Conservation (phyloP, 106 monocot genomes). For the Phalaenopsis aphrodite region DNA sequence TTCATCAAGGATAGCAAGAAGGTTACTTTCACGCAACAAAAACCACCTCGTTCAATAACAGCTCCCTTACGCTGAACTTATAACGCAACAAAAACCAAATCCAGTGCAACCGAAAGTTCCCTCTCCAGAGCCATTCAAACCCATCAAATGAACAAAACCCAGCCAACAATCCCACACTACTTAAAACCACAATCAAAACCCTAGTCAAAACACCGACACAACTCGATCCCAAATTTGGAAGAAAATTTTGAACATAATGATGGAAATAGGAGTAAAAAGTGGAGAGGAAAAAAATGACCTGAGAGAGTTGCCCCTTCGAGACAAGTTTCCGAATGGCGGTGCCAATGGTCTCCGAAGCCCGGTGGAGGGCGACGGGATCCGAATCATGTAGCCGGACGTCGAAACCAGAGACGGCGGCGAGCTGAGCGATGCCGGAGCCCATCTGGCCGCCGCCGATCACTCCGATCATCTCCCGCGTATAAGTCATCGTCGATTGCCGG, state of each 20-base stretch:
- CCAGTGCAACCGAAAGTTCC: neutral
- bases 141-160: neutral
- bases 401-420: slow-evolving; percentile 68
- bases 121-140: neutral
- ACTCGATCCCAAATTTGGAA: neutral
- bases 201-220: neutral
- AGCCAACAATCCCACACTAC: neutral
- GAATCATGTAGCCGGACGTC: slow-evolving; percentile 56
- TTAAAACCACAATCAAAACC: neutral
- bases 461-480: slow-evolving; percentile 25
- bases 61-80: no score
- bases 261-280: neutral
- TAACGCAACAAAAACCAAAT: neutral
- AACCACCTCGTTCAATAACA: no score
- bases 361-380: slow-evolving; percentile 45
- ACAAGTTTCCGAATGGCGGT: slow-evolving; percentile 46
- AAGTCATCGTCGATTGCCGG: slow-evolving; percentile 1
- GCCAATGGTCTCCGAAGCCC: slow-evolving; percentile 44
- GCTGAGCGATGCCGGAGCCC: slow-evolving; percentile 97
- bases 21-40: no score
- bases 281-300: slow-evolving; percentile 16
- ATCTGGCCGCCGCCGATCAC: slow-evolving; percentile 96
- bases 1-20: no score
- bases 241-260: neutral
- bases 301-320: slow-evolving; percentile 63